Evolutionary conservation across 768 basidiomycete genomes (phyloP), one percentile per base, ranked within the genome.

Genomic region (Pholiota microspora): DNA sequence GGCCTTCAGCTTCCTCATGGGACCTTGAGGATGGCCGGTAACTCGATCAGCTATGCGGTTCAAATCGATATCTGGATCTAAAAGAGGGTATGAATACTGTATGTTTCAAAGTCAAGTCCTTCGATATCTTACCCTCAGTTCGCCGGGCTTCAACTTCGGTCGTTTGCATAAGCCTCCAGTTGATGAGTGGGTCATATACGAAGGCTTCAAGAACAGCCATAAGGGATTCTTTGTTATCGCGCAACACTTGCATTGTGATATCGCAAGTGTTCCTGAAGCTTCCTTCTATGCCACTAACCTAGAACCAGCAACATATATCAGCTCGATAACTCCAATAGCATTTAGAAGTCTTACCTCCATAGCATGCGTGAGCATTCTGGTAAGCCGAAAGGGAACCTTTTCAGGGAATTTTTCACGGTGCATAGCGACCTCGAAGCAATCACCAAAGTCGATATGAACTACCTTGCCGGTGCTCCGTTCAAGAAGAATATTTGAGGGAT

Each of bases 131-230:
- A 85, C 89, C 88, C 69, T 91, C 87, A 27, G 81, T 77, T 49
- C 85, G 82, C 53, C 85, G 79, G 21, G 76, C 77, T 54, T 92
- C 90, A 34, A 82, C 84, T 49, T 94, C 92, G 4, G 88, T 82
- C 64, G 88, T 82, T 64, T 91, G 89, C 79, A 92, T 89, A 58
- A 97, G 75, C 62, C 94, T 84, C 94, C 95, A 99, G 64, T 94
- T 96, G 76, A 98, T 95, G 53, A 99, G 74, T 10, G 97, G 97
- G 66, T 99, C 97, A 63, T 98, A 98, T 7, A 98, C 95, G 67
- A 99, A 98, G 6, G 97, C 96, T 69, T 99, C 97, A 25, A 99
- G 77, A 16, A 99, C 96, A 4, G 97, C 97, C 92, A 98, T 94
- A 55, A 99, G 76, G n/a, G 94, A 97, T 69, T 99, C 97, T 72